Evolutionary conservation across 2,329 filamentous ascomycete species (phyloP).

Genomic region (Penicillium sp.): DNA sequence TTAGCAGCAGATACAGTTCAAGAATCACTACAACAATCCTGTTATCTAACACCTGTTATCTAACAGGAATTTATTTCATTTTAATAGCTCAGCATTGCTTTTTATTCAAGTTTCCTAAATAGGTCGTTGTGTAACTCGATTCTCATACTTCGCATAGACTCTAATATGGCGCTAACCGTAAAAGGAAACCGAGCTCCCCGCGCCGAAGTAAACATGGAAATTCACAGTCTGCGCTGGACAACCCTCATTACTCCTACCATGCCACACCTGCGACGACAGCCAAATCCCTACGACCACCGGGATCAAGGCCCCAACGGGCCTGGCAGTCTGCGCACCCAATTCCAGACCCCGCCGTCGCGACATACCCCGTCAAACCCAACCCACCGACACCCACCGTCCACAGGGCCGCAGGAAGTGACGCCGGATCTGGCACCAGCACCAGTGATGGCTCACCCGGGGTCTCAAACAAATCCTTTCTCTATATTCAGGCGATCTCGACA

Average conservation of each 20-base stretch:
- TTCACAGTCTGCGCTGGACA: slow-evolving; percentile 9
- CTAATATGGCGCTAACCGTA: slow-evolving; percentile 26
- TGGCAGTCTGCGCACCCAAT: slow-evolving; percentile 34
- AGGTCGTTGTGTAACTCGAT: too few relatives aligned
- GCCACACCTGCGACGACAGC: slow-evolving; percentile 34
- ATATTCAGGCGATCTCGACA: slow-evolving; percentile 28
- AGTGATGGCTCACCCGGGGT: slow-evolving; percentile 19
- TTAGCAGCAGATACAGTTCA: too few relatives aligned
- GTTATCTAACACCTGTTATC: too few relatives aligned
- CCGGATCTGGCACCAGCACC: slow-evolving; percentile 31
- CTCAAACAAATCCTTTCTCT: slow-evolving; percentile 23
- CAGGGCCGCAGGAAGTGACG: slow-evolving; percentile 32
- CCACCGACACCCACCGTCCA: slow-evolving; percentile 36
- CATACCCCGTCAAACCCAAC: slow-evolving; percentile 36
- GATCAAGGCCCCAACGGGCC: slow-evolving; percentile 23
- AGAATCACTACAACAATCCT: too few relatives aligned
- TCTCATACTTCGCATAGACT: neutral
- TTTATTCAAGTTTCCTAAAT: too few relatives aligned
- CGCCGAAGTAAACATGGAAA: slow-evolving; percentile 21
- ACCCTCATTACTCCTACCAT: slow-evolving; percentile 17
- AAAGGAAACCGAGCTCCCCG: slow-evolving; percentile 25
- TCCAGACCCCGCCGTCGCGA: slow-evolving; percentile 41
- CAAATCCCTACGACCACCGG: slow-evolving; percentile 24
- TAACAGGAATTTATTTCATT: too few relatives aligned
- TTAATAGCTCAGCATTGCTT: too few relatives aligned